Percentiles rank a stretch among this genome's conserved stretches.
Conservation (phyloP, 192 early-diverging fungal genomes). For the Coemansia sp. region DNA sequence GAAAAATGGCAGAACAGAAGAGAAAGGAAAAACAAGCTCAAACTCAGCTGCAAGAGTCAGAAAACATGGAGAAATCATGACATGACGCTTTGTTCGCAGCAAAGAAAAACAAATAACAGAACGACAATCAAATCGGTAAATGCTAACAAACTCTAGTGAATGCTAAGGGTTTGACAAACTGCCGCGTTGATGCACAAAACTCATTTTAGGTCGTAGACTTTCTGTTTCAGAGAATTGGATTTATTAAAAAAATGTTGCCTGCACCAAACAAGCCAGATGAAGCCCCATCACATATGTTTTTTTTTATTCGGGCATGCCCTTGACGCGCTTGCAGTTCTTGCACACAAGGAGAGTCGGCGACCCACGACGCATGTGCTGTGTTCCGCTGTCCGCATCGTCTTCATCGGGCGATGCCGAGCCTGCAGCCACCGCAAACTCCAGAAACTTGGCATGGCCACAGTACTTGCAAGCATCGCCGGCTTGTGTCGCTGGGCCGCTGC, state of each 20-base stretch:
- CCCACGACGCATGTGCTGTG: not conserved
- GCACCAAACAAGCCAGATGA: no score
- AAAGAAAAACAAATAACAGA: not conserved
- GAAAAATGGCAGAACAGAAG: not conserved
- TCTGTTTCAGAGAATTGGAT: no score
- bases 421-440: slow-evolving; percentile 43
- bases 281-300: no score
- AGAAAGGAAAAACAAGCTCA: not conserved
- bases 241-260: no score
- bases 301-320: slow-evolving; percentile 25
- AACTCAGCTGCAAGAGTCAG: no score
- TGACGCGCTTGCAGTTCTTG: slow-evolving; percentile 41
- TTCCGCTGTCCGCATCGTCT: not conserved
- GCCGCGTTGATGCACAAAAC: no score
- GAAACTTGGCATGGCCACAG: slow-evolving; percentile 33
- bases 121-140: not conserved
- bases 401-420: not conserved
- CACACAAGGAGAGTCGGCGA: slow-evolving; percentile 33
- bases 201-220: no score
- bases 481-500: not conserved
- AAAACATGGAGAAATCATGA: not conserved
- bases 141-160: no score
- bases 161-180: no score
- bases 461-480: slow-evolving; percentile 18
- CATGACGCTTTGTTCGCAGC: not conserved